These are phyloP conservation scores for Syzygium jambos DNA, from an alignment of 345 rosid species.

Conservation along the genomic window DNA sequence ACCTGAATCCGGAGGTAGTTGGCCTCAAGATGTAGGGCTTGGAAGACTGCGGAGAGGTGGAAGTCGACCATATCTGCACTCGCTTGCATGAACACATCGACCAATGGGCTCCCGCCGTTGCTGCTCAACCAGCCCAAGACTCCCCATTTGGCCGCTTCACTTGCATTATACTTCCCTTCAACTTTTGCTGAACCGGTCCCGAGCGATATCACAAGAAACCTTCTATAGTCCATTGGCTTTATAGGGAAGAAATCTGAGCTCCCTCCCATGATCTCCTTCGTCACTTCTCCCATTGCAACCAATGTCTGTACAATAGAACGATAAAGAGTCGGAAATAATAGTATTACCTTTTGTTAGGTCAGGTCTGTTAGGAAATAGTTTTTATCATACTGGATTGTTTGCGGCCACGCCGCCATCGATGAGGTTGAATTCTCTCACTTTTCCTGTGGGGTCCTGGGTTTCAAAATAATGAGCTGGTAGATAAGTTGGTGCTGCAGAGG, in stretches of 20 bases:
- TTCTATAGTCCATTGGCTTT: constrained; percentile 22
- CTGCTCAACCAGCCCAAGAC: constrained; percentile 27
- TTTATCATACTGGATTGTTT: constrained; percentile 17
- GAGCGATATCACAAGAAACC: constrained; percentile 23
- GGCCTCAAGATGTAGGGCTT: constrained; percentile 13
- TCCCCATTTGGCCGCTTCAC: constrained; percentile 34
- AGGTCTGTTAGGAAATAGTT: background rate
- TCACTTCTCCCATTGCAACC: constrained; percentile 46
- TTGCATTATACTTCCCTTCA: constrained; percentile 20
- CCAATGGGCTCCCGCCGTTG: constrained; percentile 15
- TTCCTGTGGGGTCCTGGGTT: background rate
- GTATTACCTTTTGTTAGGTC: background rate
- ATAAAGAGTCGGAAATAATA: background rate
- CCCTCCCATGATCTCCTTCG: constrained; percentile 20
- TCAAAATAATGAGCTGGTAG: constrained; percentile 21
- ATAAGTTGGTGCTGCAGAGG: constrained; percentile 24
- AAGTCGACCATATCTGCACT: constrained; percentile 42
- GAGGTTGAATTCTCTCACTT: constrained; percentile 20
- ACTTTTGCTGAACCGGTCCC: constrained; percentile 26
- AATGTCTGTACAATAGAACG: constrained; percentile 18
- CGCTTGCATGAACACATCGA: constrained; percentile 39
- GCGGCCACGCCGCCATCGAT: constrained; percentile 34
- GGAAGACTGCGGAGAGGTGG: constrained; percentile 27
- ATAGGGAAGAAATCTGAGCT: constrained; percentile 14
- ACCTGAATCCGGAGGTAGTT: constrained; percentile 47